These are phyloP conservation scores for Diaporthe sp. DNA, from an alignment of 2,329 filamentous ascomycete genomes.

Conservation along the genomic window DNA sequence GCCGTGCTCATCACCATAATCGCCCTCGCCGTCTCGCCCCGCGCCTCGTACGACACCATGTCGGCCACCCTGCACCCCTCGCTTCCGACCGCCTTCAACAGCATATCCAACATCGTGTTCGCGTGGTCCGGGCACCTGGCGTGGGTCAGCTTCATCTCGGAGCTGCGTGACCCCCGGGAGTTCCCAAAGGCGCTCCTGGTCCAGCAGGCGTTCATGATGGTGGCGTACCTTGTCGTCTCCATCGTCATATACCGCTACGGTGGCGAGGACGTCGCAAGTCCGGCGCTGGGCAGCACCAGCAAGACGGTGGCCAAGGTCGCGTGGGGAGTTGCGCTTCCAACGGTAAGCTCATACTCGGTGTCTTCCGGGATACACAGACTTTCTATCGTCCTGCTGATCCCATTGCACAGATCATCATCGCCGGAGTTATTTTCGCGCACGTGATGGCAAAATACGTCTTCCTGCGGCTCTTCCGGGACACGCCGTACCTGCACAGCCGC, in stretches of 20 bases:
- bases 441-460: constrained; percentile 62
- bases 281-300: constrained; percentile 76
- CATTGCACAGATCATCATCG: constrained; percentile 70
- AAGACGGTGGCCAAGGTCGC: constrained; percentile 73
- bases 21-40: constrained; percentile 6
- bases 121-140: constrained; percentile 71
- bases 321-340: constrained; percentile 78
- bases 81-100: constrained; percentile 69
- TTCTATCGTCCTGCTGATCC: neutral
- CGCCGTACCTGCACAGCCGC: constrained; percentile 60
- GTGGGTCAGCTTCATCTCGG: constrained; percentile 66
- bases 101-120: constrained; percentile 77
- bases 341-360: constrained; percentile 46
- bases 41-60: neutral
- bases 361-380: neutral
- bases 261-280: constrained; percentile 72
- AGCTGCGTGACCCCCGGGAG: constrained; percentile 63
- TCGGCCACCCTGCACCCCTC: constrained; percentile 48
- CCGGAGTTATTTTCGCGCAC: constrained; percentile 76
- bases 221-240: constrained; percentile 76
- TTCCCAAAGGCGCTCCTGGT: constrained; percentile 69
- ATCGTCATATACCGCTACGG: constrained; percentile 79
- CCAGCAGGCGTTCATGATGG: constrained; percentile 72
- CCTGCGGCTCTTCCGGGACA: constrained; percentile 57
- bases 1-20: constrained; percentile 8